Evolutionary conservation across 2,329 filamentous ascomycete species (phyloP).

Genomic region (Dichotomopilus funicola): DNA sequence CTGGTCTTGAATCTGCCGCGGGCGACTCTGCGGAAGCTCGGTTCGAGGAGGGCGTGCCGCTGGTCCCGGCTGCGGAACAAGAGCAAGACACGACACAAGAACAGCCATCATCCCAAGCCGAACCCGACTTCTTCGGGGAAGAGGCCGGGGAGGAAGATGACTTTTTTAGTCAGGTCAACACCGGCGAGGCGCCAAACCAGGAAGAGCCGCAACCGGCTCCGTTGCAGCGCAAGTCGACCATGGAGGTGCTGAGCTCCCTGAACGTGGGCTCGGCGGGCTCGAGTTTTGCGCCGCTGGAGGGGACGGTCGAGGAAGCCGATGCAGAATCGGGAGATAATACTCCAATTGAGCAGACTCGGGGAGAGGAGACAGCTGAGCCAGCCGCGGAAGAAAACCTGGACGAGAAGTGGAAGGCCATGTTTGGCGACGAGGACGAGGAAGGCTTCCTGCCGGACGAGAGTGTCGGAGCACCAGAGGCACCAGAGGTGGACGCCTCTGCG

Average conservation of each 20-base stretch:
- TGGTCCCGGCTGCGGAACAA: slow-evolving; percentile 41
- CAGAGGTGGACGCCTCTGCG: slow-evolving; percentile 53
- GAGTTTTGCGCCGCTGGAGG: slow-evolving; percentile 29
- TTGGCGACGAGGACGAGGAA: slow-evolving; percentile 67
- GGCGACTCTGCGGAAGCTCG: slow-evolving; percentile 48
- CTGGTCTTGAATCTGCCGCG: slow-evolving; percentile 35
- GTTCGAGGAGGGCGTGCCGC: slow-evolving; percentile 63
- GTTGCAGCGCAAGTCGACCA: slow-evolving; percentile 64
- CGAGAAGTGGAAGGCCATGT: slow-evolving; percentile 75
- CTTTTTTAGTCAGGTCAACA: slow-evolving; percentile 53
- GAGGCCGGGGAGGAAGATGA: slow-evolving; percentile 46
- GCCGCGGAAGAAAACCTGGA: slow-evolving; percentile 57
- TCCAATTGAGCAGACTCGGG: not conserved
- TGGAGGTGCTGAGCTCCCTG: slow-evolving; percentile 54
- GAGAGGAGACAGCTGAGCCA: slow-evolving; percentile 20
- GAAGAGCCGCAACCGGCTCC: slow-evolving; percentile 26
- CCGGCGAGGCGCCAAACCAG: slow-evolving; percentile 25
- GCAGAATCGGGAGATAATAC: slow-evolving; percentile 4
- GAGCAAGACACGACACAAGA: slow-evolving; percentile 17
- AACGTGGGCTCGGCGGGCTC: slow-evolving; percentile 29
- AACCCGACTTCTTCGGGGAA: slow-evolving; percentile 33
- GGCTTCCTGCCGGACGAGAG: slow-evolving; percentile 55
- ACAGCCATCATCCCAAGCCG: not conserved
- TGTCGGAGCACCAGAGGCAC: slow-evolving; percentile 35
- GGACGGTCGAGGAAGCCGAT: slow-evolving; percentile 21